Evolutionary conservation across 2,329 filamentous ascomycete species (phyloP), one percentile per base, ranked within the genome.

Genomic region (Tolypocladium cylindrosporum): DNA sequence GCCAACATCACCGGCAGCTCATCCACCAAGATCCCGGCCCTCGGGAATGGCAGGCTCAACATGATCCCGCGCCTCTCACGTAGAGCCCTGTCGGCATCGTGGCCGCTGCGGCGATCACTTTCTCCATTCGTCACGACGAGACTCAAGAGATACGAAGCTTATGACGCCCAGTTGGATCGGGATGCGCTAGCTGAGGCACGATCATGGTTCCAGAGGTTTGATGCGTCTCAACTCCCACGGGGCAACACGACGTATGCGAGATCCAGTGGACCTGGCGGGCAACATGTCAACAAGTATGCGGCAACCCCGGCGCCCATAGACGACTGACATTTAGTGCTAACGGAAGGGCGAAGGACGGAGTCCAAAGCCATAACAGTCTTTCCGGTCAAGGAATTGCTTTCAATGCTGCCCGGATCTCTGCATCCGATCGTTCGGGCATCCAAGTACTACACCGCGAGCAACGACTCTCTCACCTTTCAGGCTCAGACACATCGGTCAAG

Each of bases 281-380:
- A 85, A 63, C 81, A 85, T 64, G 82, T 85, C 39, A 85, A 85
- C 66, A 85, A 85, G 82, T 85, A 65, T 56, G 77, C 19, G 6
- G 43, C 11, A 21, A 68, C 36, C 1, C 39, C 9, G 31, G 14
- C 27, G 21, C 27, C 10, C 24, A 34, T 24, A 11, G 8, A 34
- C 39, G 40, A 45, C 24, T n/a, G 31, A 8, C 4, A 14, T 9
- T 31, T 19, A 10, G 65, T 53, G 75, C 74, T 14, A 69, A 68
- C 45, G 75, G 72, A 9, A 70, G 62, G 6, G 77, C 69, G 61
- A 62, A 85, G 82, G 60, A 85, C 82, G 0, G 82, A 85, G 69
- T 80, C 75, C 55, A 85, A 85, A 63, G 82, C 82, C 27, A 80
- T 77, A 52, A 83, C 82, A 0, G 72, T 71, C 14, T 84, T 81